Evolutionary conservation across 164 flowering plant species (phyloP), one percentile per base, ranked within the genome.

Genomic region (Nymphaea thermarum): DNA sequence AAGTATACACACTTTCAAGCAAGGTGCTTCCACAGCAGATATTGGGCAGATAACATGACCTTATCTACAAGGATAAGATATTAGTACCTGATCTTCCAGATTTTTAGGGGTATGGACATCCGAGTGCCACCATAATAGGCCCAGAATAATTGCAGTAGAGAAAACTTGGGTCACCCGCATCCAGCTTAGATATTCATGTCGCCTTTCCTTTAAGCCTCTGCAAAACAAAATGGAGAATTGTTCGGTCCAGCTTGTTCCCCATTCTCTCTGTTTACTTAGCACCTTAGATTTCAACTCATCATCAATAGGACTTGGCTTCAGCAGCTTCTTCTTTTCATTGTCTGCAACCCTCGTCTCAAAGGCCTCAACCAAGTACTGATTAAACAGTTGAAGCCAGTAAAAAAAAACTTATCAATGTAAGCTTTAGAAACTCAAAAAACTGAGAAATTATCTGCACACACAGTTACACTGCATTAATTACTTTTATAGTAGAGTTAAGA

Each of bases 121-220:
- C 44, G 97, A 94, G 59, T 79, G 91, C 98, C 98, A 93, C 98
- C 98, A 93, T 42, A 91, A 84, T 63, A 93, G 67, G 59, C 98
- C 98, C 69, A 85, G 70, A 63, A 91, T 81, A 43, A 83, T 57
- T 43, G 97, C 89, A 59, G 89, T 88, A 10, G 87, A 66, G 17
- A 89, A 60, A 67, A 93, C 94, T 79, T 91, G 97, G 11, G 87
- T 84, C 77, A 88, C 72, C 72, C 92, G 83, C 71, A 93, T 70
- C 85, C 86, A 83, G 78, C 89, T 84, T 61, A 91, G 85, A 62
- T 87, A 85, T 69, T 93, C 96, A 75, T 89, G 91, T 51, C 80
- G 68, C 57, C 93, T 69, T 75, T 93, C 98, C 76, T 87, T 91
- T 66, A 91, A 72, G 36, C 95, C 95, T 82, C 98, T 84, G 62